phyloP scores from a whole-genome alignment of 1,139 yeast species.

The Debaryomyces robertsiae region DNA sequence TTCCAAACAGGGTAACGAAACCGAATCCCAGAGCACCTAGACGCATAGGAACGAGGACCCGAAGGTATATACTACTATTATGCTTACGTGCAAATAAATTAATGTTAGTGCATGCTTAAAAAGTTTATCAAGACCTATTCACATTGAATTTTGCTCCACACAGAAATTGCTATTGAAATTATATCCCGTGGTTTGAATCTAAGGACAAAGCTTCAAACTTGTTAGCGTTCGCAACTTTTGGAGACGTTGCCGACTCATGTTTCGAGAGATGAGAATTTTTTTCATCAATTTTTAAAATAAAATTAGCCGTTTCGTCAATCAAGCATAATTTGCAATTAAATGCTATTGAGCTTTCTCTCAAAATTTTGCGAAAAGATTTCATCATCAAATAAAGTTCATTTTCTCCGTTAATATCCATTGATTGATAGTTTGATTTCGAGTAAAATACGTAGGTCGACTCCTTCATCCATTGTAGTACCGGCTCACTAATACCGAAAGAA shows the following conservation, averaged over 20 bases:
- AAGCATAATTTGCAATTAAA: constrained; percentile 51
- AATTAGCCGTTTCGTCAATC: constrained; percentile 36
- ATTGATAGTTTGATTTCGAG: constrained; percentile 27
- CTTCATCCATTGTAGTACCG: constrained; percentile 39
- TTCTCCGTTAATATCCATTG: constrained; percentile 33
- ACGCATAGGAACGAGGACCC: too few relatives aligned
- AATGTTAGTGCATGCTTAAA: too few relatives aligned
- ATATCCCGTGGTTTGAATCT: too few relatives aligned
- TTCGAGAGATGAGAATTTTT: constrained; percentile 4
- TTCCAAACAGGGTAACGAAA: too few relatives aligned
- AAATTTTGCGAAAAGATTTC: constrained; percentile 30
- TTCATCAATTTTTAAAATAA: constrained; percentile 37
- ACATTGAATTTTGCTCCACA: too few relatives aligned
- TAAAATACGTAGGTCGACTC: constrained; percentile 48
- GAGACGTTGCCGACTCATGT: background rate
- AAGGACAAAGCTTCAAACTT: background rate
- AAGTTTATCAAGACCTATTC: too few relatives aligned
- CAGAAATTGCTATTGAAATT: too few relatives aligned
- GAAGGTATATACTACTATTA: too few relatives aligned
- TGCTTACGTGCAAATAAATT: too few relatives aligned
- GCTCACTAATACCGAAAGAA: constrained; percentile 21
- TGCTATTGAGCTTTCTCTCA: constrained; percentile 47
- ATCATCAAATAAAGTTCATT: constrained; percentile 34
- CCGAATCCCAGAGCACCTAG: too few relatives aligned
- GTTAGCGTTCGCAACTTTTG: background rate